Conservation (phyloP, 495 filamentous ascomycete genomes). For the Penicillium arizonense region DNA sequence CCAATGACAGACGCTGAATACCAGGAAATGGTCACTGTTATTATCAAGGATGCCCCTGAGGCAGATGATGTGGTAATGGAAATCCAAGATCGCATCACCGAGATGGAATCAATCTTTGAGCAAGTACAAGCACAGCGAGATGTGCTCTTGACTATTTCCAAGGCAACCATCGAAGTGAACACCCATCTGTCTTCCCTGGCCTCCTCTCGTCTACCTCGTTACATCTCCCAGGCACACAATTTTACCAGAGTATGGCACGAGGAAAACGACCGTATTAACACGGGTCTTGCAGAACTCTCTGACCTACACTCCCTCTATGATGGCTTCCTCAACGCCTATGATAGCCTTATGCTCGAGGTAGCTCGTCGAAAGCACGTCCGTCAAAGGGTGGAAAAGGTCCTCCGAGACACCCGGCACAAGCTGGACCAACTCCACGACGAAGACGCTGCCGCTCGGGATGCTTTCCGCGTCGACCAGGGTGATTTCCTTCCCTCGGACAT, state of each 20-base stretch:
- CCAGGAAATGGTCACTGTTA: slow-evolving; percentile 76
- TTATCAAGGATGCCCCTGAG: slow-evolving; percentile 78
- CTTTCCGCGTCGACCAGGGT: slow-evolving; percentile 77
- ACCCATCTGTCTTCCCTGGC: slow-evolving; percentile 66
- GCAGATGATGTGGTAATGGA: slow-evolving; percentile 90
- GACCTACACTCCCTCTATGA: slow-evolving; percentile 75
- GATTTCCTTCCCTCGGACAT: slow-evolving; percentile 87
- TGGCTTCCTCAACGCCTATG: slow-evolving; percentile 79
- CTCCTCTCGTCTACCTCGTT: slow-evolving; percentile 56
- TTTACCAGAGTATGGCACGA: slow-evolving; percentile 75
- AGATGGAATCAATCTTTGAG: slow-evolving; percentile 68
- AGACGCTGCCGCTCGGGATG: slow-evolving; percentile 72
- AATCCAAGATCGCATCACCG: slow-evolving; percentile 68
- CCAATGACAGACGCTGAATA: slow-evolving; percentile 74
- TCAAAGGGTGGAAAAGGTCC: slow-evolving; percentile 68
- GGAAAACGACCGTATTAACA: slow-evolving; percentile 65
- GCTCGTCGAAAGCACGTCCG: slow-evolving; percentile 68
- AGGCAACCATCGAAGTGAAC: slow-evolving; percentile 56
- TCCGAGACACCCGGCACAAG: slow-evolving; percentile 70
- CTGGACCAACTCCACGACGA: slow-evolving; percentile 72
- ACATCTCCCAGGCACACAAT: slow-evolving; percentile 65
- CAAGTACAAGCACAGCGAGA: slow-evolving; percentile 54
- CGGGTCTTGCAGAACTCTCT: slow-evolving; percentile 69
- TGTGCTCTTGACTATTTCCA: slow-evolving; percentile 48
- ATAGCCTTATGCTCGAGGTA: slow-evolving; percentile 78